phyloP scores from a whole-genome alignment of 345 rosid genomes.

The Draba incana region DNA sequence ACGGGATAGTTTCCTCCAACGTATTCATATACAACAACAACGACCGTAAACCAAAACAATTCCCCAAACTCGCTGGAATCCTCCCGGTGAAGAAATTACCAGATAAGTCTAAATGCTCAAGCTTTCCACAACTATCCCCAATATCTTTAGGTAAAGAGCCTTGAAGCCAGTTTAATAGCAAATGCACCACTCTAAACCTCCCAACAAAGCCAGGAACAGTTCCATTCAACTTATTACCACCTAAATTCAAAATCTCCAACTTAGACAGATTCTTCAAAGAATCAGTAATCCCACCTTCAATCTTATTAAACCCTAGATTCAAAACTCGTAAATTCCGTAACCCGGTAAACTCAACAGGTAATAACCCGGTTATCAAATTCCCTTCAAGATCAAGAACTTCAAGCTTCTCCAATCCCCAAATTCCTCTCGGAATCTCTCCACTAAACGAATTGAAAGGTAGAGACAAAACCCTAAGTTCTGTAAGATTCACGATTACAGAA shows the following conservation, averaged over 20 bases:
- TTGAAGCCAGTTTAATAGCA: conserved; percentile 59
- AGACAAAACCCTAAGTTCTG: conserved; percentile 72
- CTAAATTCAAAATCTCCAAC: conserved; percentile 71
- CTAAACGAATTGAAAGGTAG: conserved; percentile 72
- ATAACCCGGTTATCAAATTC: conserved; percentile 51
- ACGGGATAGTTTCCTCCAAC: conserved; percentile 76
- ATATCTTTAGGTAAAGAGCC: conserved; percentile 66
- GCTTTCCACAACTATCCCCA: conserved; percentile 66
- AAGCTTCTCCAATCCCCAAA: conserved; percentile 79
- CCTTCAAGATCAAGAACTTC: conserved; percentile 94
- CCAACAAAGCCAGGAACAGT: conserved; percentile 73
- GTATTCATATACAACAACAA: conserved; percentile 71
- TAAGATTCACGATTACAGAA: conserved; percentile 55
- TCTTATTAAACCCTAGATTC: conserved; percentile 76
- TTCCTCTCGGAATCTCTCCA: conserved; percentile 68
- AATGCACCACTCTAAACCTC: conserved; percentile 60
- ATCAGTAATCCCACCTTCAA: conserved; percentile 65
- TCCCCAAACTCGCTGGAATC: conserved; percentile 73
- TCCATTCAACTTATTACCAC: conserved; percentile 77
- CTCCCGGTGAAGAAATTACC: conserved; percentile 69
- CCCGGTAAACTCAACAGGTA: conserved; percentile 58
- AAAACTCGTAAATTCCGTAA: conserved; percentile 62
- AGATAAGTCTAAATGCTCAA: conserved; percentile 87
- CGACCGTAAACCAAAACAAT: conserved; percentile 58
- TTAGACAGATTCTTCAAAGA: conserved; percentile 44